phyloP scores from a whole-genome alignment of 768 basidiomycete genomes.

The Leccinum fibrillosum region DNA sequence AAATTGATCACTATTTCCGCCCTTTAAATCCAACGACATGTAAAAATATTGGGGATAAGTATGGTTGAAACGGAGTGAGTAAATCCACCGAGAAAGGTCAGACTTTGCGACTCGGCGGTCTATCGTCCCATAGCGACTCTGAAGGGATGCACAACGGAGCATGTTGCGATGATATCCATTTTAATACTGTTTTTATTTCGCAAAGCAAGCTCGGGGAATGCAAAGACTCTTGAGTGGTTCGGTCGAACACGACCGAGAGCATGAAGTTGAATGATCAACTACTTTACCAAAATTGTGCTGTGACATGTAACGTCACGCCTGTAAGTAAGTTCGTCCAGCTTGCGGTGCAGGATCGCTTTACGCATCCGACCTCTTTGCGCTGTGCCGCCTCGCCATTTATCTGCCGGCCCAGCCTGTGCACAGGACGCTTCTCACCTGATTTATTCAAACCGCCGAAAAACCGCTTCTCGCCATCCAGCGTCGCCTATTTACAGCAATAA shows the following conservation, averaged over 20 bases:
- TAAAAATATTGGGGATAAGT: neutral
- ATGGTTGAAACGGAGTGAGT: neutral
- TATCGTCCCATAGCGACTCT: neutral
- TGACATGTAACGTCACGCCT: conserved; percentile 36
- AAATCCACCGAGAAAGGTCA: neutral
- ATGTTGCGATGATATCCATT: neutral
- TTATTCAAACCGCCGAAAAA: conserved; percentile 14
- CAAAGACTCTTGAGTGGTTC: neutral
- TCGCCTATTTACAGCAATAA: conserved; percentile 15
- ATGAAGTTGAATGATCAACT: conserved; percentile 25
- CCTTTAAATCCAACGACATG: neutral
- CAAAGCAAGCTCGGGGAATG: neutral
- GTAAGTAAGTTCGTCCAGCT: conserved; percentile 36
- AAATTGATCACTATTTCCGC: neutral
- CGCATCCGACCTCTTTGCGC: conserved; percentile 19
- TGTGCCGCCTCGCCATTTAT: conserved; percentile 9
- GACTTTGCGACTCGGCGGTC: neutral
- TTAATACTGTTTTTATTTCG: neutral
- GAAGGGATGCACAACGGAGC: neutral
- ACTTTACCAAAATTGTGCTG: conserved; percentile 30
- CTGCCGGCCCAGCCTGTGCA: conserved; percentile 1
- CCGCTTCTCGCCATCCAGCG: conserved; percentile 1
- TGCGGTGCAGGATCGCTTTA: conserved; percentile 27
- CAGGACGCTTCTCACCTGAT: conserved; percentile 8
- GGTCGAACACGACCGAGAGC: conserved; percentile 16